phyloP scores from a whole-genome alignment of 1,139 yeast genomes.

The Ogataea hybrid region DNA sequence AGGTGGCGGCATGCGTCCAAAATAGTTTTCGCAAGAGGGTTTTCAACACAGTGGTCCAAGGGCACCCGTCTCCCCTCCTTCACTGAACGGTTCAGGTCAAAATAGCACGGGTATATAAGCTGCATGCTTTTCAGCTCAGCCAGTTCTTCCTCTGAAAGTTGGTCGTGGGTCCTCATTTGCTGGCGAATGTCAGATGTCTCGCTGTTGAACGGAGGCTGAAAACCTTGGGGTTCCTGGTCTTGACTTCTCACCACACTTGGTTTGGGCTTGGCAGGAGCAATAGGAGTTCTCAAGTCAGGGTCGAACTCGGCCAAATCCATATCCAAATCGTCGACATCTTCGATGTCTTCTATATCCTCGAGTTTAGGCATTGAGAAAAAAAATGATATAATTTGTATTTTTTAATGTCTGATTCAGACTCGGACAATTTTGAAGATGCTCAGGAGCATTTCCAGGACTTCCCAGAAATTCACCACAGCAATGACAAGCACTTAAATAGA shows the following conservation, averaged over 20 bases:
- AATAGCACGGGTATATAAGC: constrained; percentile 86
- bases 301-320: constrained; percentile 92
- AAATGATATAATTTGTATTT: background rate
- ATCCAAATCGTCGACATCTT: constrained; percentile 88
- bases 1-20: constrained; percentile 58
- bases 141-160: constrained; percentile 47
- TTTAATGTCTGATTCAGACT: constrained; percentile 10
- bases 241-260: constrained; percentile 65
- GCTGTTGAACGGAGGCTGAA: constrained; percentile 15
- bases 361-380: constrained; percentile 55
- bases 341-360: constrained; percentile 80
- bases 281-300: constrained; percentile 64
- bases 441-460: constrained; percentile 7
- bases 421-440: constrained; percentile 13
- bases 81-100: constrained; percentile 74
- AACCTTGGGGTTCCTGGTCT: constrained; percentile 39
- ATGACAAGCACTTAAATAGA: background rate
- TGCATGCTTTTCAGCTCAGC: constrained; percentile 68
- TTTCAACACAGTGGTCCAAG: constrained; percentile 63
- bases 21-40: constrained; percentile 83
- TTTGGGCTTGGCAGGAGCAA: constrained; percentile 62
- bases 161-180: constrained; percentile 11
- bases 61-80: constrained; percentile 83
- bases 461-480: background rate
- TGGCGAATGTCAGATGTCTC: constrained; percentile 1